Conservation (phyloP, 164 flowering plant genomes). For the Berberis vulgaris region DNA sequence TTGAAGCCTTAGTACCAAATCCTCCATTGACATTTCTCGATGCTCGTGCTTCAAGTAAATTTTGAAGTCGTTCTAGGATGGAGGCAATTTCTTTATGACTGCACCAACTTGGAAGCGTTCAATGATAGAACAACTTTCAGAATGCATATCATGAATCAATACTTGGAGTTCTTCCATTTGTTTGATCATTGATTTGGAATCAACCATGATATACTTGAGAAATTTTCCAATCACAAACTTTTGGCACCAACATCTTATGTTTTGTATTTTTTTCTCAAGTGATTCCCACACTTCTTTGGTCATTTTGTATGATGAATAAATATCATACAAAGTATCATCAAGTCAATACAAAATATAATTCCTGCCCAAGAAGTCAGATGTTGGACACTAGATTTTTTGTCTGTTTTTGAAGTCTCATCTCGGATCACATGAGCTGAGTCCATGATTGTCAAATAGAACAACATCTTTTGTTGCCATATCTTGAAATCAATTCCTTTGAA, state of each 20-base stretch:
- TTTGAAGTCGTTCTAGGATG: neutral
- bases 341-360: neutral
- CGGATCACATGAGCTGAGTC: neutral
- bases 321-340: neutral
- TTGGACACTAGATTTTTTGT: neutral
- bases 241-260: neutral
- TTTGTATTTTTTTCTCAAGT: constrained; percentile 1
- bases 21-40: neutral
- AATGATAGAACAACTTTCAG: neutral
- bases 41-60: too few relatives aligned
- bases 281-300: neutral
- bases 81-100: neutral
- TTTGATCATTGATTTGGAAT: neutral
- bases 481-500: neutral
- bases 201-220: neutral
- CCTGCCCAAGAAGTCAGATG: neutral
- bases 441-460: neutral
- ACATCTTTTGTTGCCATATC: neutral
- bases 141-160: neutral
- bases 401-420: neutral
- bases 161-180: neutral
- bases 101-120: neutral
- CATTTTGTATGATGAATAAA: neutral
- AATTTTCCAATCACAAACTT: neutral
- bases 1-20: neutral